Evolutionary conservation across 2,329 filamentous ascomycete species (phyloP).

Genomic region (Lomentospora prolificans): DNA sequence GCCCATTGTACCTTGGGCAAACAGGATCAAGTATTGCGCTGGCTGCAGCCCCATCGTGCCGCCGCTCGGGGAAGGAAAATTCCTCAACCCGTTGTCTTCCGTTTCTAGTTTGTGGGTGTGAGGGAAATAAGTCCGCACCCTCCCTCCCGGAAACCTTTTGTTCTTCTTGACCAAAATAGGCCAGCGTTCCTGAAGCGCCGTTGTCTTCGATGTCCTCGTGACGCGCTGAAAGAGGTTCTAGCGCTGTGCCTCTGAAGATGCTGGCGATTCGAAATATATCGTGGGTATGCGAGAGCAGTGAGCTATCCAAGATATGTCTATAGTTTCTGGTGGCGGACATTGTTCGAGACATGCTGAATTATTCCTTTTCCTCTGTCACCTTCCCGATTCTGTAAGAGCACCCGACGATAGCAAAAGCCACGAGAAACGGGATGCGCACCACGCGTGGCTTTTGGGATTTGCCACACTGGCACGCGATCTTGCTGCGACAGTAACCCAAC

Average conservation of each 20-base stretch:
- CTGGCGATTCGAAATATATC: background rate
- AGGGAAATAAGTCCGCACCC: background rate
- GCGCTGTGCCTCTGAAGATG: background rate
- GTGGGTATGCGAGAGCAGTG: background rate
- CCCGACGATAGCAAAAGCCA: background rate
- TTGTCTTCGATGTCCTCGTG: background rate
- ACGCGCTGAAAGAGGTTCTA: background rate
- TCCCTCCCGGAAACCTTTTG: background rate
- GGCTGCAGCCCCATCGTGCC: no score
- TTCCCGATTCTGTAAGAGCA: conserved; percentile 1
- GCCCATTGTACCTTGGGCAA: background rate
- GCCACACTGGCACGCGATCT: background rate
- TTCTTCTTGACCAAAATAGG: background rate
- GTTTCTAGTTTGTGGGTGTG: background rate
- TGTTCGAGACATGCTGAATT: background rate
- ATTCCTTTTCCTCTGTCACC: background rate
- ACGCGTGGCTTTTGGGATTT: background rate
- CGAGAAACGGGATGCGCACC: background rate
- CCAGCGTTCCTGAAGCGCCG: background rate
- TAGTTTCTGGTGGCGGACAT: background rate
- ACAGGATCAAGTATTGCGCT: background rate
- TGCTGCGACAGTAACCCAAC: no score
- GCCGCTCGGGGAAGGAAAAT: background rate
- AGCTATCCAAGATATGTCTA: background rate
- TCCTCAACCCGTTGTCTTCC: background rate